These are phyloP conservation scores for Trichoderma lentiforme DNA, from an alignment of 2,329 filamentous ascomycete genomes.

Conservation along the genomic window DNA sequence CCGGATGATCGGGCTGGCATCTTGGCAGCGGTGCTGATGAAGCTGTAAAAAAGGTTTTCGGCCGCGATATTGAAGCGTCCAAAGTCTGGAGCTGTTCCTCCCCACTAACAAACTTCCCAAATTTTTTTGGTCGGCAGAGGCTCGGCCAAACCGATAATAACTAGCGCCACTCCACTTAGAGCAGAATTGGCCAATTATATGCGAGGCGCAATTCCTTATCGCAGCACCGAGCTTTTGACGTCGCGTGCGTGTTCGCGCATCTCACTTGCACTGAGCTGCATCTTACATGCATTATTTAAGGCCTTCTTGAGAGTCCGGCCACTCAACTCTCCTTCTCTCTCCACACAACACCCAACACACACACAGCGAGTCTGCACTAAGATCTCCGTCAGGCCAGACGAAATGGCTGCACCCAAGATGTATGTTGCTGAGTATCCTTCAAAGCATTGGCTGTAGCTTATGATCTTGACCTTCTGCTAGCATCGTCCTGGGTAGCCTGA, in stretches of 20 bases:
- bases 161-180: constrained; percentile 14
- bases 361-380: neutral
- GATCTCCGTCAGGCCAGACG: neutral
- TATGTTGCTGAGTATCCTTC: constrained; percentile 28
- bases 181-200: constrained; percentile 31
- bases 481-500: constrained; percentile 78
- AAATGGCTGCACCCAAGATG: constrained; percentile 50
- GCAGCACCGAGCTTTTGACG: constrained; percentile 1
- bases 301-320: neutral
- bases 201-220: constrained; percentile 35
- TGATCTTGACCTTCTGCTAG: constrained; percentile 38
- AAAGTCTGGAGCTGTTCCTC: constrained; percentile 25
- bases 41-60: constrained; percentile 26
- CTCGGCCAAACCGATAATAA: constrained; percentile 38
- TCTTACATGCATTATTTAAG: neutral
- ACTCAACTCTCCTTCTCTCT: neutral
- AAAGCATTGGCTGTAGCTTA: neutral
- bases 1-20: constrained; percentile 64
- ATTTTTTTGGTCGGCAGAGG: constrained; percentile 35
- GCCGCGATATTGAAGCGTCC: constrained; percentile 22
- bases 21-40: constrained; percentile 35
- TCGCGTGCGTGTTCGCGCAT: constrained; percentile 16
- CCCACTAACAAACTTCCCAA: constrained; percentile 30
- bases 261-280: constrained; percentile 14
- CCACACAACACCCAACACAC: neutral